These are phyloP conservation scores for Mesembryanthemum crystallinum DNA, from an alignment of 148 eudicot species.

Conservation along the genomic window DNA sequence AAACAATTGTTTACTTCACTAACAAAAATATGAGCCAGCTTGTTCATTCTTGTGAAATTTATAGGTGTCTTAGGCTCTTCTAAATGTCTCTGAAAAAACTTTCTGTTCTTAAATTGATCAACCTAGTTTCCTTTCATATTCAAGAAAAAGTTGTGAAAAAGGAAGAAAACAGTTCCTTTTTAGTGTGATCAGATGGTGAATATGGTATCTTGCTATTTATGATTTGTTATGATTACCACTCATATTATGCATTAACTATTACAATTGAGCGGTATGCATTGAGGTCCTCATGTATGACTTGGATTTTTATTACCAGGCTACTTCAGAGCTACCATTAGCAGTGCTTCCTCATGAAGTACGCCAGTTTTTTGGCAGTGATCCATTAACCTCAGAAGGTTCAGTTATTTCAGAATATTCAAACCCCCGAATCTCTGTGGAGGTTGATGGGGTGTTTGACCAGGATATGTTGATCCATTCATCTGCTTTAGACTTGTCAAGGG, in stretches of 20 bases:
- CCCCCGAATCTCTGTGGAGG: conserved; percentile 54
- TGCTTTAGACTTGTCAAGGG: conserved; percentile 57
- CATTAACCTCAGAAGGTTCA: conserved; percentile 34
- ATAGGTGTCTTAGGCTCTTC: neutral
- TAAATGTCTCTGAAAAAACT: neutral
- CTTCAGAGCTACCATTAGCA: conserved; percentile 68
- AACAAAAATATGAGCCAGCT: neutral
- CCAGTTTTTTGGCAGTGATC: conserved; percentile 58
- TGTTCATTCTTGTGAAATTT: neutral
- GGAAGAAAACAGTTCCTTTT: too few species aligned
- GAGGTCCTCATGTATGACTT: neutral
- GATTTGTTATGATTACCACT: neutral
- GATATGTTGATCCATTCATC: conserved; percentile 48
- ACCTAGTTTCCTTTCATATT: neutral
- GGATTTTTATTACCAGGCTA: conserved; percentile 53
- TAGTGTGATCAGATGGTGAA: neutral
- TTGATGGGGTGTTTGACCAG: conserved; percentile 54
- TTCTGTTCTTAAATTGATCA: too few species aligned
- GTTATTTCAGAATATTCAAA: conserved; percentile 35
- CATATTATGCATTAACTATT: neutral
- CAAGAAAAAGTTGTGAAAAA: neutral
- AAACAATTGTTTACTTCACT: too few species aligned
- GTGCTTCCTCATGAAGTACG: conserved; percentile 52
- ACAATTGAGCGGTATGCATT: neutral
- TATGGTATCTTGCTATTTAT: neutral